phyloP scores from a whole-genome alignment of 2,329 filamentous ascomycete genomes.

The Colletotrichum musae region DNA sequence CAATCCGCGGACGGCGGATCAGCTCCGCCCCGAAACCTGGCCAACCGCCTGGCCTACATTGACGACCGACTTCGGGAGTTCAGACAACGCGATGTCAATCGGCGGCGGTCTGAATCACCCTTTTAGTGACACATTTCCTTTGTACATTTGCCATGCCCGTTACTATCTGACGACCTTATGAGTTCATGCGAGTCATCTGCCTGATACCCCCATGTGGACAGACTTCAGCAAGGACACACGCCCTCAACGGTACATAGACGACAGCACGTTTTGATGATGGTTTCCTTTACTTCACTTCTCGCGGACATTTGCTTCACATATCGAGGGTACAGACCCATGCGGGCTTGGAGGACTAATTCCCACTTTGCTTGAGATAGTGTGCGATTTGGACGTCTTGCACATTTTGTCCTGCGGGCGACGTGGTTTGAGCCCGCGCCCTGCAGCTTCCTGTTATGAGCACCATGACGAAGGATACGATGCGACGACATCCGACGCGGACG shows the following conservation, averaged over 20 bases:
- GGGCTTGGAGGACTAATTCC: slow-evolving; percentile 37
- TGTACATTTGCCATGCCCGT: slow-evolving; percentile 44
- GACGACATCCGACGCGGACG: slow-evolving; percentile 34
- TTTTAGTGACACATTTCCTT: slow-evolving; percentile 51
- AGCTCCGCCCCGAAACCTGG: slow-evolving; percentile 60
- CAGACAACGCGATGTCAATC: slow-evolving; percentile 58
- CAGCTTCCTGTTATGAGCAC: slow-evolving; percentile 26
- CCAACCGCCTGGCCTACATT: slow-evolving; percentile 69
- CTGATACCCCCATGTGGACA: slow-evolving; percentile 32
- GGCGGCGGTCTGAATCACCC: slow-evolving; percentile 65
- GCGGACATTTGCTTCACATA: slow-evolving; percentile 40
- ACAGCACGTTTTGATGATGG: slow-evolving; percentile 38
- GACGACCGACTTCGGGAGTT: slow-evolving; percentile 71
- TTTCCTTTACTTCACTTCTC: slow-evolving; percentile 35
- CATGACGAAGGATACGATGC: slow-evolving; percentile 41
- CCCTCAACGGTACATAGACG: slow-evolving; percentile 40
- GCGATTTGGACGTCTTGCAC: slow-evolving; percentile 25
- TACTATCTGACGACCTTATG: slow-evolving; percentile 39
- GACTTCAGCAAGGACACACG: slow-evolving; percentile 37
- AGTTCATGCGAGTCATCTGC: slow-evolving; percentile 39
- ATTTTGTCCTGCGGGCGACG: slow-evolving; percentile 16
- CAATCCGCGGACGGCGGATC: slow-evolving; percentile 56
- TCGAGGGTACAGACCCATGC: slow-evolving; percentile 21
- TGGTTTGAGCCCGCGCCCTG: slow-evolving; percentile 8
- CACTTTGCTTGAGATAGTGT: slow-evolving; percentile 28